Percentiles rank a stretch among this genome's conserved stretches.
phyloP scores from a whole-genome alignment of 1,284 basidiomycete species.

The Ustilago lituana region DNA sequence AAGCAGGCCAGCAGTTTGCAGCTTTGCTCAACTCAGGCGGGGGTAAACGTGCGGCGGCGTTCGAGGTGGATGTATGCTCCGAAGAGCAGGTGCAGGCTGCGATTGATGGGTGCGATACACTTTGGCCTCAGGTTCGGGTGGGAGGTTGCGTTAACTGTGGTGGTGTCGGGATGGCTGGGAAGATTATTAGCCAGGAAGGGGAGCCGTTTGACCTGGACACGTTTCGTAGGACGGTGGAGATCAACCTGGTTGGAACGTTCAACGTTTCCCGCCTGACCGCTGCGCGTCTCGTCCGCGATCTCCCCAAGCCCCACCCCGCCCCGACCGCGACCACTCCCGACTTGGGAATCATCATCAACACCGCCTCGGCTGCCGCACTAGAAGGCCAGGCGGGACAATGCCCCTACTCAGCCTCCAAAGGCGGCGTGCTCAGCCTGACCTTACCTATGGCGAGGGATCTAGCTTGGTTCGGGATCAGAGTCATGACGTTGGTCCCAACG shows the following conservation, averaged over 20 bases:
- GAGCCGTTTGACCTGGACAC: slow-evolving; percentile 63
- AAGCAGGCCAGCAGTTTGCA: slow-evolving; percentile 30
- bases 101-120: slow-evolving; percentile 44
- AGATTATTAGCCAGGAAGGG: slow-evolving; percentile 62
- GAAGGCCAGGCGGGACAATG: slow-evolving; percentile 68
- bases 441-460: slow-evolving; percentile 68
- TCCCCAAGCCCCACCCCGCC: slow-evolving; percentile 41
- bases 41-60: slow-evolving; percentile 34
- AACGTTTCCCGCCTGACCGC: slow-evolving; percentile 67
- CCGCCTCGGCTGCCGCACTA: slow-evolving; percentile 62
- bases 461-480: slow-evolving; percentile 63
- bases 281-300: slow-evolving; percentile 56
- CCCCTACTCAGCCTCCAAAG: slow-evolving; percentile 65
- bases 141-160: slow-evolving; percentile 67
- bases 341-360: slow-evolving; percentile 67
- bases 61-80: slow-evolving; percentile 61
- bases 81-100: slow-evolving; percentile 57
- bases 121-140: slow-evolving; percentile 48
- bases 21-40: slow-evolving; percentile 24
- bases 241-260: slow-evolving; percentile 64
- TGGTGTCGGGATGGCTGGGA: slow-evolving; percentile 67
- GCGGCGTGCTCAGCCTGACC: slow-evolving; percentile 62
- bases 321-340: slow-evolving; percentile 51
- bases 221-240: slow-evolving; percentile 61
- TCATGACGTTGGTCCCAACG: slow-evolving; percentile 62